Base-by-base conservation (phyloP, 768 basidiomycete genomes). In the Gelatoporia subvermispora region DNA sequence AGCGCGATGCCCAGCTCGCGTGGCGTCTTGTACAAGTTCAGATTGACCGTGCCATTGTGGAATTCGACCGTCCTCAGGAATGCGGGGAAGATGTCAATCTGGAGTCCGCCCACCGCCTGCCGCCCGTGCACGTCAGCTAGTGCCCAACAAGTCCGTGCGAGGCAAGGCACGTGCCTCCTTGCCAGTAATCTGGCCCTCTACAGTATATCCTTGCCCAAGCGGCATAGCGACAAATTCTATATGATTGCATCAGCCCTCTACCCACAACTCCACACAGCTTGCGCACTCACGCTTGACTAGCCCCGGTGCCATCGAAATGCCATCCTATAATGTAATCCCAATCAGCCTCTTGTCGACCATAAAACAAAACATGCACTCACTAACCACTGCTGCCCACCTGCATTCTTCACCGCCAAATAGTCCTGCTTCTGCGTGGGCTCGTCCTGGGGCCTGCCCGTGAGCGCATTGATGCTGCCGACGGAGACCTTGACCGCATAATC, bases 391-490 rank as follows among this genome's bases (percentile, higher is more conserved):
- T 61, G 60, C 13, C 52, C 47, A 43, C 49, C 34, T 9, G 39
- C 18, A 9, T 31, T 36, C 2, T 50, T 48, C 7, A 62, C 36
- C 2, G 55, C 43, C 8, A 62, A 23, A 43, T 65, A 65, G 44
- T 66, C 63, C 36, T 64, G 64, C 47, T 57, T 54, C 22, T 56
- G 53, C 10, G 46, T 22, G n/a, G n/a, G n/a, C 17, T 51, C 50
- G 22, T 52, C 38, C 23, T 56, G 57, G 4, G 53, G 52, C 21
- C 49, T 35, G 21, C 60, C 65, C 3, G 63, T 63, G 42, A 65
- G 49, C 4, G 57, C 63, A 49, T 65, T 63, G 42, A 66, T 41
- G 2, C 63, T 63, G 22, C 65, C 62, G 18, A 64, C 58, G 4
- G 59, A 66, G 22, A 65, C 50, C 48, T 65, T 63, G 31, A 66